These are phyloP conservation scores for Elymus sibiricus DNA, from an alignment of 176 grass and related monocot genomes.

Conservation along the genomic window DNA sequence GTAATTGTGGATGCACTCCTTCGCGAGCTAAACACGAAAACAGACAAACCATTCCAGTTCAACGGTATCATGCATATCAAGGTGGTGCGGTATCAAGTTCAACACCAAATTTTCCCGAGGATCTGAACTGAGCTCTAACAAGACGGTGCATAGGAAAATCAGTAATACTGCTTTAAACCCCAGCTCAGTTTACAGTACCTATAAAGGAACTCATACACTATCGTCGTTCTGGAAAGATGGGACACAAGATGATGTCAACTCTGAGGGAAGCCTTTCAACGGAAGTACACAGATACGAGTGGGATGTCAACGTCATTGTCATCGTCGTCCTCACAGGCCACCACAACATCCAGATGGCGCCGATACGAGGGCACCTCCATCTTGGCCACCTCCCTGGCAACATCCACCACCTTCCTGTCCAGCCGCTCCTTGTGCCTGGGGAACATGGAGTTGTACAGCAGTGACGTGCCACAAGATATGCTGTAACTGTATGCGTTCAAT, in stretches of 20 bases:
- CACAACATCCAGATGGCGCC: constrained; percentile 69
- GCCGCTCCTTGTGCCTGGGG: constrained; percentile 73
- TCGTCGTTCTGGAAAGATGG: not conserved
- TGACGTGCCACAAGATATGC: constrained; percentile 75
- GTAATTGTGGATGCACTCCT: too few species aligned
- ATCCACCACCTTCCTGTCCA: constrained; percentile 67
- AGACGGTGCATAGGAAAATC: constrained; percentile 1
- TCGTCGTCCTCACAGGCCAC: constrained; percentile 86
- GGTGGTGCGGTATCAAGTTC: not conserved
- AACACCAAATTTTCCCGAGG: not conserved
- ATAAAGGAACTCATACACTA: not conserved
- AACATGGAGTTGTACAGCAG: constrained; percentile 93
- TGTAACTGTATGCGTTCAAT: constrained; percentile 78
- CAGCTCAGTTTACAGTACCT: not conserved
- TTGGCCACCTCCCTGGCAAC: constrained; percentile 72
- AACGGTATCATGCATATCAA: not conserved
- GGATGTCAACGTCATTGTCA: constrained; percentile 83
- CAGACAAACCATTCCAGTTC: not conserved
- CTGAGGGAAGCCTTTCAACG: constrained; percentile 21
- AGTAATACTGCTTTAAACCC: not conserved
- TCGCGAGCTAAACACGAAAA: too few species aligned
- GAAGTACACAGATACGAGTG: constrained; percentile 75
- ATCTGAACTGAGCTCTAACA: constrained; percentile 4
- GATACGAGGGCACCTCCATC: constrained; percentile 65
- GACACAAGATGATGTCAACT: not conserved